Conservation (phyloP, 1,284 basidiomycete species). For the Ustilago trichophora region DNA sequence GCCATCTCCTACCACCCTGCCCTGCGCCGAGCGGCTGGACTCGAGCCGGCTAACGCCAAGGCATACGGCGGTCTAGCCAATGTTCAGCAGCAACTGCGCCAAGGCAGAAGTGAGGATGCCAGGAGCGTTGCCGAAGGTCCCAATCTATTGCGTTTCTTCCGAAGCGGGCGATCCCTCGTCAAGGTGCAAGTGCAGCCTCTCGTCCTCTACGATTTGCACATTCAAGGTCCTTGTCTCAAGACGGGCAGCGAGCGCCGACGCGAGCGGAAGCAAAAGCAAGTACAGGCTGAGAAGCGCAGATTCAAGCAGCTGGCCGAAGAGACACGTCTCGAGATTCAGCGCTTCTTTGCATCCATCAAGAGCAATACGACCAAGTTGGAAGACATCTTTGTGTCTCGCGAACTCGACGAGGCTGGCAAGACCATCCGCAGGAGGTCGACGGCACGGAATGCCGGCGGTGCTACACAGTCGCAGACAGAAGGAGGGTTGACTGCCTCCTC, state of each 20-base stretch:
- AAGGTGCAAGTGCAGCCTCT: constrained; percentile 54
- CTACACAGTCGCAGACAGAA: not conserved
- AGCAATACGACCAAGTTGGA: constrained; percentile 44
- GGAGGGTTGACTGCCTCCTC: not conserved
- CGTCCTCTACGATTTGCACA: constrained; percentile 43
- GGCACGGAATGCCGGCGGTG: not conserved
- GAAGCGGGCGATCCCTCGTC: constrained; percentile 41
- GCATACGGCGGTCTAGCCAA: constrained; percentile 33
- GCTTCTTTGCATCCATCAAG: constrained; percentile 56
- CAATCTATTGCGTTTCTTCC: constrained; percentile 50
- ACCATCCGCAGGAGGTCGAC: constrained; percentile 45
- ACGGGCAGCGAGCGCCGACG: constrained; percentile 25
- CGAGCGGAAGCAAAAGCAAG: constrained; percentile 22
- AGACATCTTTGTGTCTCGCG: constrained; percentile 51
- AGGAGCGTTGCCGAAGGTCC: constrained; percentile 42
- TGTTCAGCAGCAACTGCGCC: constrained; percentile 38
- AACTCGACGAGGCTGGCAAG: constrained; percentile 54
- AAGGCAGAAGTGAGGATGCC: constrained; percentile 36
- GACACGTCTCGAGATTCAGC: constrained; percentile 55
- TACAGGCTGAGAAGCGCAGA: constrained; percentile 15
- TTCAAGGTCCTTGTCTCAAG: constrained; percentile 52
- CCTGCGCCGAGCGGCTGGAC: constrained; percentile 34
- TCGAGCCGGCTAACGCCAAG: constrained; percentile 30
- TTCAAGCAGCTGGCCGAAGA: constrained; percentile 33
- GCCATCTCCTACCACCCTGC: constrained; percentile 54